Base-by-base conservation (phyloP, 177 flowering plant genomes). In the Vitis hybrid region DNA sequence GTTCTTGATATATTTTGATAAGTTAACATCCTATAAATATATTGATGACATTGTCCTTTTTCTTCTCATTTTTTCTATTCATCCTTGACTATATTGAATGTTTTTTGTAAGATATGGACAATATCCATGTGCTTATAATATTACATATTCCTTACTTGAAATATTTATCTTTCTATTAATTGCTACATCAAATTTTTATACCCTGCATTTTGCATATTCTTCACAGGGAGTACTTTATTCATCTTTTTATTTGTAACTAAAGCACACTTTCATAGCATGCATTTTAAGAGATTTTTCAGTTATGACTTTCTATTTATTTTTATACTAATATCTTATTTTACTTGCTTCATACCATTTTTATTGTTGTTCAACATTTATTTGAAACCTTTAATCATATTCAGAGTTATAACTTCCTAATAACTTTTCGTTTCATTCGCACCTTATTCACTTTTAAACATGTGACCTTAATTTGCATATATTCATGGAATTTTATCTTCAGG, bases 401-500 rank as follows among this genome's bases (percentile, higher is more conserved):
- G 8, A 17, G 34, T 12, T 26, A 39, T 23, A 52, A 8, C 56
- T 9, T 60, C 56, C 5, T 26, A 30, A 52, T 51, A 51, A 52
- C 59, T 26, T 26, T 26, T 34, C 1, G 57, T 23, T 39, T 39
- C 45, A 8, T 10, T 23, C 23, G 13, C 39, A 51, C 30, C 2
- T 65, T 50, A 11, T 51, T n/a, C 11, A 19, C 17, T 14, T 15
- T 62, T 9, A 62, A 45, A 62, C 10, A 45, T 6, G 23, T 18
- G 10, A 8, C 14, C 6, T n/a, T 62, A n/a, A 18, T 70, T 50
- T 74, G 21, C 64, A 4, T 60, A 4, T 74, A 32, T 19, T 3
- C 8, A 1, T 66, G 60, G 2, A 3, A 19, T 17, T 30, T 3
- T 65, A 8, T 13, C 56, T 69, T 78, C 85, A 96, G 99, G 93